These are phyloP conservation scores for Geranium brycei DNA, from an alignment of 345 rosid species.

Conservation along the genomic window DNA sequence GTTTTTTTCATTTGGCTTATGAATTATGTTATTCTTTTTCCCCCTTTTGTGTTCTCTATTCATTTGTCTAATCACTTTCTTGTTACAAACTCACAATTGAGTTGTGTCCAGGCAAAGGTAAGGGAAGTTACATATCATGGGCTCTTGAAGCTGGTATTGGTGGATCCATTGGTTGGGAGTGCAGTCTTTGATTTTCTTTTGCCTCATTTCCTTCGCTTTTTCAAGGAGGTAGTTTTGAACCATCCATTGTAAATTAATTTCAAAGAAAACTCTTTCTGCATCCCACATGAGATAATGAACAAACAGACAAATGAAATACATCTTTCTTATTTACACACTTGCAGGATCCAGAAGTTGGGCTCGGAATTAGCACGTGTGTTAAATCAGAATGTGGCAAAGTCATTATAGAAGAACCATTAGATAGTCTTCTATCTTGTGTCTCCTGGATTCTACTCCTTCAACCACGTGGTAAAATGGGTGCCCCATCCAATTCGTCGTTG, in stretches of 20 bases:
- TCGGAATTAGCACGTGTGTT: constrained; percentile 38
- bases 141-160: constrained; percentile 58
- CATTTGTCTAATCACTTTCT: background rate
- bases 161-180: constrained; percentile 45
- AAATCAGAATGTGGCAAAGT: constrained; percentile 36
- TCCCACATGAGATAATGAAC: background rate
- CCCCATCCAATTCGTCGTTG: constrained; percentile 34
- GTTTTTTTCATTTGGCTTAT: background rate
- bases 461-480: constrained; percentile 30
- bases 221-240: constrained; percentile 41
- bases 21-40: background rate
- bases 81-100: constrained; percentile 6
- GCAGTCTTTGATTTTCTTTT: constrained; percentile 59
- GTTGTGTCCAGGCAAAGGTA: constrained; percentile 44
- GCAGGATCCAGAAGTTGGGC: constrained; percentile 49
- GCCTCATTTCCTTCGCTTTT: constrained; percentile 66
- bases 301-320: too few relatives aligned
- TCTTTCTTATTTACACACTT: background rate
- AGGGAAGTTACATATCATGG: constrained; percentile 54
- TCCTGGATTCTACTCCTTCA: constrained; percentile 67
- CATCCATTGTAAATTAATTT: background rate
- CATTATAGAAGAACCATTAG: constrained; percentile 59
- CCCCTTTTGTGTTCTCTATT: constrained; percentile 4
- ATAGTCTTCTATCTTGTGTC: constrained; percentile 57
- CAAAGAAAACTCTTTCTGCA: background rate